Conservation (phyloP, 1,139 yeast genomes). For the Candida buenavistaensis region DNA sequence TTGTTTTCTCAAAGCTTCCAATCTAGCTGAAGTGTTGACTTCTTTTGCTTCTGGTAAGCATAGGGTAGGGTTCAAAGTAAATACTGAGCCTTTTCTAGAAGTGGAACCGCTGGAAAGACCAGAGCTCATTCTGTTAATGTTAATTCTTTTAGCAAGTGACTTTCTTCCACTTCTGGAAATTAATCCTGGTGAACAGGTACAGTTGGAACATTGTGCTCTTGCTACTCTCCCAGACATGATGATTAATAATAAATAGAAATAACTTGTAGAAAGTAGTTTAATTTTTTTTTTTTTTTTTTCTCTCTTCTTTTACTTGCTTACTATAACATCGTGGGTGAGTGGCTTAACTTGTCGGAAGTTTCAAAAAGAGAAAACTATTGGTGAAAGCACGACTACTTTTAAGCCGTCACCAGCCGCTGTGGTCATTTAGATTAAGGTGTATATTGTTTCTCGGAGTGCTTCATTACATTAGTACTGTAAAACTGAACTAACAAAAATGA, state of each 20-base stretch:
- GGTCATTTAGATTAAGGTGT: no score
- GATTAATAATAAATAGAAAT: not conserved
- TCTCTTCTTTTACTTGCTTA: no score
- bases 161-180: slow-evolving; percentile 64
- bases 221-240: slow-evolving; percentile 28
- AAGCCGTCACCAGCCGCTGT: no score
- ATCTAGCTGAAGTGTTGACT: slow-evolving; percentile 58
- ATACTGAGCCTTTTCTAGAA: slow-evolving; percentile 49
- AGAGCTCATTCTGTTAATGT: slow-evolving; percentile 33
- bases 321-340: no score
- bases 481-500: no score
- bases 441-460: no score
- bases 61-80: slow-evolving; percentile 47
- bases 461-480: no score
- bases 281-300: no score
- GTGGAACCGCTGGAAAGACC: slow-evolving; percentile 6
- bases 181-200: slow-evolving; percentile 82
- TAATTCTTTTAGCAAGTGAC: slow-evolving; percentile 51
- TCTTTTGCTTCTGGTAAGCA: slow-evolving; percentile 48
- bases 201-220: slow-evolving; percentile 61
- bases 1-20: slow-evolving; percentile 59
- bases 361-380: no score
- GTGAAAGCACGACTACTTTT: no score
- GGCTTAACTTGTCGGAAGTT: no score
- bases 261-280: not conserved